A percentile compares a stretch with the other conserved stretches of the same genome.
Conservation (phyloP, 257 asterid genomes). For the Fraxinus pennsylvanica region DNA sequence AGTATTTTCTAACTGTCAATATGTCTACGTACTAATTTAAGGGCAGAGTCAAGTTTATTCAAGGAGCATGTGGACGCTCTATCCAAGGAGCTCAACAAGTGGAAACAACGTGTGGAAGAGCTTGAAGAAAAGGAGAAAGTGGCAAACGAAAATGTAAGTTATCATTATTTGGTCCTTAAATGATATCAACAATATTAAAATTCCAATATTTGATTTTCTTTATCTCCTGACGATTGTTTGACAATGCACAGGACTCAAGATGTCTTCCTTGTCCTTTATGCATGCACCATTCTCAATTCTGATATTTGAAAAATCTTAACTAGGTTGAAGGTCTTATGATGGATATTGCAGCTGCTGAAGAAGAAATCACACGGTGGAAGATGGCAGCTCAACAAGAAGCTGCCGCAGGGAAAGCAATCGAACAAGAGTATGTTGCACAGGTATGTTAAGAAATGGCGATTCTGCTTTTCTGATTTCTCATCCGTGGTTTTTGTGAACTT, state of each 20-base stretch:
- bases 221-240: constrained; percentile 3
- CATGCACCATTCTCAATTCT: constrained; percentile 12
- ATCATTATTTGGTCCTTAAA: constrained; percentile 18
- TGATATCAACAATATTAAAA: constrained; percentile 17
- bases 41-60: constrained; percentile 80
- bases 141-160: constrained; percentile 85
- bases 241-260: constrained; percentile 4
- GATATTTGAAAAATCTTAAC: constrained; percentile 12
- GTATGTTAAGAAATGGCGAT: constrained; percentile 37
- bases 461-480: constrained; percentile 22
- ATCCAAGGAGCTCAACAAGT: constrained; percentile 64
- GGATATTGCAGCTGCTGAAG: constrained; percentile 88
- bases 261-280: background rate
- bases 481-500: constrained; percentile 23
- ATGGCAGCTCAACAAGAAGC: constrained; percentile 98
- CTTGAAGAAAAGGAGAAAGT: constrained; percentile 91
- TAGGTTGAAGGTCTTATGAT: constrained; percentile 98
- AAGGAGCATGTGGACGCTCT: constrained; percentile 77
- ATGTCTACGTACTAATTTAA: constrained; percentile 45
- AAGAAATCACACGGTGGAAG: constrained; percentile 95
- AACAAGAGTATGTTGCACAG: constrained; percentile 73
- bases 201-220: background rate
- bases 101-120: constrained; percentile 76
- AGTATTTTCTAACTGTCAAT: constrained; percentile 26
- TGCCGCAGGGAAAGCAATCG: constrained; percentile 93